Percentiles rank a stretch among this genome's conserved stretches.
phyloP scores from a whole-genome alignment of 2,329 filamentous ascomycete species.

The Apiospora saccharicola region DNA sequence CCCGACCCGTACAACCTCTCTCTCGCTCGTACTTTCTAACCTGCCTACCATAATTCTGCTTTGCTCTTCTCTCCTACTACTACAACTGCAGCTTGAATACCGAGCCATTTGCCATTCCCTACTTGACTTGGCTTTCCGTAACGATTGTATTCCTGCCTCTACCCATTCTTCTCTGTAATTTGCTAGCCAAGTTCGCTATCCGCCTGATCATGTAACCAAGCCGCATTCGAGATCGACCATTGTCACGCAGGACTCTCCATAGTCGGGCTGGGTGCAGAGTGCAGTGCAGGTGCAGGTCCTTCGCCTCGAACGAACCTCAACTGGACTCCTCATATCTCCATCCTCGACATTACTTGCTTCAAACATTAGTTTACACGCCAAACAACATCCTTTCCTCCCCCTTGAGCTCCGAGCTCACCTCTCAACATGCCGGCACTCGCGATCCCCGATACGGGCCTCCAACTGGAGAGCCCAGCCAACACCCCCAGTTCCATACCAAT shows the following conservation, averaged over 20 bases:
- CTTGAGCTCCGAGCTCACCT: slow-evolving; percentile 28
- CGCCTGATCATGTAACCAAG: slow-evolving; percentile 40
- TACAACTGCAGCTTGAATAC: background rate
- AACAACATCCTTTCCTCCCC: background rate
- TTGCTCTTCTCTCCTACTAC: slow-evolving; percentile 25
- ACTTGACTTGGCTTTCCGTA: slow-evolving; percentile 20
- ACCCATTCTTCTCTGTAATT: slow-evolving; percentile 23
- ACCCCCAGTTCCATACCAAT: slow-evolving; percentile 53
- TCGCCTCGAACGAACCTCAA: slow-evolving; percentile 30
- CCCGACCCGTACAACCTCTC: slow-evolving; percentile 21
- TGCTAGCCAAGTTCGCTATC: slow-evolving; percentile 13
- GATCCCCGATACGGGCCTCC: slow-evolving; percentile 64
- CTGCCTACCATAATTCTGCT: slow-evolving; percentile 5
- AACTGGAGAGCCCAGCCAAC: slow-evolving; percentile 60
- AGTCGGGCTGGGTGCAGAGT: slow-evolving; percentile 44
- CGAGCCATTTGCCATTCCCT: background rate
- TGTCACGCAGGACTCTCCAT: slow-evolving; percentile 42
- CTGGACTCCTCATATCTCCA: slow-evolving; percentile 24
- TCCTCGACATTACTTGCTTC: slow-evolving; percentile 23
- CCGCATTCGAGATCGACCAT: slow-evolving; percentile 42
- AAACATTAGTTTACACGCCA: background rate
- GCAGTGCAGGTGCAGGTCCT: slow-evolving; percentile 34
- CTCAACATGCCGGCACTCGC: slow-evolving; percentile 60
- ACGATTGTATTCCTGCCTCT: slow-evolving; percentile 13
- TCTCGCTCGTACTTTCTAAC: slow-evolving; percentile 12